These are phyloP conservation scores for Fusarium sp. DNA, from an alignment of 2,329 filamentous ascomycete genomes.

Conservation along the genomic window DNA sequence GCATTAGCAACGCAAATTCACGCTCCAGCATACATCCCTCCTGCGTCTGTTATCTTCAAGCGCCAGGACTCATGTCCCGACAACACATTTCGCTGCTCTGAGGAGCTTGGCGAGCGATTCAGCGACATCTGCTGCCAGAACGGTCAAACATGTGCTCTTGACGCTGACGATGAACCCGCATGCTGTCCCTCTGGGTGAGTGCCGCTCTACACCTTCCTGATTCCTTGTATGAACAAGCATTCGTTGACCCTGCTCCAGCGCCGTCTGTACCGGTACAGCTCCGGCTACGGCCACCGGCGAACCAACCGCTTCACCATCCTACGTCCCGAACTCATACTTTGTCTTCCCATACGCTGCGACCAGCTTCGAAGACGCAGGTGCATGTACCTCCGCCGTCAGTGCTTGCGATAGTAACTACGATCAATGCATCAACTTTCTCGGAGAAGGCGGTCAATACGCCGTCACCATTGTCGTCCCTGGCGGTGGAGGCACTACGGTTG, in stretches of 20 bases:
- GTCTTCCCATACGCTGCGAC: conserved; percentile 67
- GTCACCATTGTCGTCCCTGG: conserved; percentile 67
- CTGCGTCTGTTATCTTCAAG: conserved; percentile 37
- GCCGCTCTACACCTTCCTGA: neutral
- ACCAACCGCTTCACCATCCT: conserved; percentile 56
- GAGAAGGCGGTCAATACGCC: conserved; percentile 53
- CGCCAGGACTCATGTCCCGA: conserved; percentile 54
- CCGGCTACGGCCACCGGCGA: conserved; percentile 51
- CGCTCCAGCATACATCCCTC: conserved; percentile 28
- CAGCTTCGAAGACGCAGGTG: conserved; percentile 59
- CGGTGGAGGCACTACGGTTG: conserved; percentile 62
- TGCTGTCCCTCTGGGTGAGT: conserved; percentile 64
- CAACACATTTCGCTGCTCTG: conserved; percentile 61
- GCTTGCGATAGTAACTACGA: conserved; percentile 64
- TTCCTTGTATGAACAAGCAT: neutral
- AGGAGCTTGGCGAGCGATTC: conserved; percentile 57
- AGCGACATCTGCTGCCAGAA: conserved; percentile 60
- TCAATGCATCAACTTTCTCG: conserved; percentile 61
- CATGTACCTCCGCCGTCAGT: conserved; percentile 61
- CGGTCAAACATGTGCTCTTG: conserved; percentile 61
- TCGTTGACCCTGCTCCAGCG: conserved; percentile 49
- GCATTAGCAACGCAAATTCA: conserved; percentile 29
- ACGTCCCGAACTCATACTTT: conserved; percentile 66
- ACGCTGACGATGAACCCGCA: conserved; percentile 58
- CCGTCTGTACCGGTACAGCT: conserved; percentile 66